Conservation (phyloP, 2,329 filamentous ascomycete species). For the Penicillium sp. region DNA sequence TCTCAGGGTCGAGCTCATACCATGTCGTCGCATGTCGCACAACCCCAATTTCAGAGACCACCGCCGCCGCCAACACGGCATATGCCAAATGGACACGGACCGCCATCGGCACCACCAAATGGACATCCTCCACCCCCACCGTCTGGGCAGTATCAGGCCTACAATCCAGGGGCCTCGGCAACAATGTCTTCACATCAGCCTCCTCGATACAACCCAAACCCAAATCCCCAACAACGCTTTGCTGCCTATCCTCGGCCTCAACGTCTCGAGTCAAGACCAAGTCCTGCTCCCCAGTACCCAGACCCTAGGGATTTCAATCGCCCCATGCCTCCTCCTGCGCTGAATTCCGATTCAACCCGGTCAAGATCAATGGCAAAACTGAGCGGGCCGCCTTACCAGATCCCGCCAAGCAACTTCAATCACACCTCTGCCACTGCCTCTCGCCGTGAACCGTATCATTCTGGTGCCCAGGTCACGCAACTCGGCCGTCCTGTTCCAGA, state of each 20-base stretch:
- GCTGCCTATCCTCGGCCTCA: constrained; percentile 69
- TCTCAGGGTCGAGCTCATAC: constrained; percentile 73
- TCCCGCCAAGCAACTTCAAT: constrained; percentile 62
- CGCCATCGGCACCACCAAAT: constrained; percentile 33
- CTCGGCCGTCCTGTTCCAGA: constrained; percentile 91
- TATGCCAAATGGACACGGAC: constrained; percentile 46
- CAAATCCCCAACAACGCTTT: constrained; percentile 54
- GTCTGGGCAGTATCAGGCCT: constrained; percentile 44
- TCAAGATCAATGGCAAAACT: constrained; percentile 88
- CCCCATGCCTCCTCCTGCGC: constrained; percentile 64
- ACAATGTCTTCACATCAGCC: constrained; percentile 52
- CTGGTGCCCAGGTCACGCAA: constrained; percentile 71
- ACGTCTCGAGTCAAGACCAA: constrained; percentile 63
- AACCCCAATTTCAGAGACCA: constrained; percentile 45
- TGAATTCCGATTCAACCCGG: constrained; percentile 82
- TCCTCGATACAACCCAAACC: constrained; percentile 55
- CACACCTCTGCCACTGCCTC: constrained; percentile 72
- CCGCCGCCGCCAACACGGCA: constrained; percentile 47
- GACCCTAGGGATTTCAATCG: constrained; percentile 61
- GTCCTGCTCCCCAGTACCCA: constrained; percentile 53
- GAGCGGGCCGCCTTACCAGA: constrained; percentile 71
- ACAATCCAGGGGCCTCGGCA: constrained; percentile 33
- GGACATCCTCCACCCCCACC: constrained; percentile 42
- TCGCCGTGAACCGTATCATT: constrained; percentile 72
- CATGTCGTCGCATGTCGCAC: constrained; percentile 60